Percentiles rank a stretch among this genome's conserved stretches.
Conservation (phyloP, 768 basidiomycete genomes). For the Tylopilus intermedius region DNA sequence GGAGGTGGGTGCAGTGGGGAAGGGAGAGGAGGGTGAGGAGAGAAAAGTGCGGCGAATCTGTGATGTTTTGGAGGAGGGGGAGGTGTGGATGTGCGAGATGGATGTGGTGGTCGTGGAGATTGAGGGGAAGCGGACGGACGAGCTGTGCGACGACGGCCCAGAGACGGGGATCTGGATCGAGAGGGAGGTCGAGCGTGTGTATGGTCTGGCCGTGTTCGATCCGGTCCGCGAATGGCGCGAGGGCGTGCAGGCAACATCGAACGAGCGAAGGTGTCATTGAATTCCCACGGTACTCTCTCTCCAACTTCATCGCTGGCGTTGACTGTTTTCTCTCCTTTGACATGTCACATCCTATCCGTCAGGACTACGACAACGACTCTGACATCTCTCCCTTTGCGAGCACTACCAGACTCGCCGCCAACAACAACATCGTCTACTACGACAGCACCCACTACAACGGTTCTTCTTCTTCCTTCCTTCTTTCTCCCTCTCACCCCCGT, state of each 20-base stretch:
- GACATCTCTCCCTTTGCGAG: constrained; percentile 57
- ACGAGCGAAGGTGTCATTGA: constrained; percentile 42
- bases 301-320: constrained; percentile 25
- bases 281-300: constrained; percentile 15
- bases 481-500: neutral
- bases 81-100: constrained; percentile 53
- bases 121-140: constrained; percentile 47
- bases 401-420: constrained; percentile 50
- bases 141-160: constrained; percentile 64
- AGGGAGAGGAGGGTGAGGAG: constrained; percentile 63
- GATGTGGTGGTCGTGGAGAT: constrained; percentile 33
- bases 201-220: constrained; percentile 34
- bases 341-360: constrained; percentile 33
- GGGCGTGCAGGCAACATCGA: constrained; percentile 44
- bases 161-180: constrained; percentile 45
- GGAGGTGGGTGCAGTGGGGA: constrained; percentile 48
- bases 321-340: constrained; percentile 17
- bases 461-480: constrained; percentile 5
- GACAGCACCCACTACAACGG: constrained; percentile 25
- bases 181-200: constrained; percentile 25
- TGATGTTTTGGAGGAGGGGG: constrained; percentile 53
- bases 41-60: constrained; percentile 51
- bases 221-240: constrained; percentile 37
- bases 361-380: constrained; percentile 44
- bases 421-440: constrained; percentile 29